Evolutionary conservation across 176 grass and related monocot species (phyloP), one percentile per base, ranked within the genome.

Genomic region (Alloteropsis semialata): DNA sequence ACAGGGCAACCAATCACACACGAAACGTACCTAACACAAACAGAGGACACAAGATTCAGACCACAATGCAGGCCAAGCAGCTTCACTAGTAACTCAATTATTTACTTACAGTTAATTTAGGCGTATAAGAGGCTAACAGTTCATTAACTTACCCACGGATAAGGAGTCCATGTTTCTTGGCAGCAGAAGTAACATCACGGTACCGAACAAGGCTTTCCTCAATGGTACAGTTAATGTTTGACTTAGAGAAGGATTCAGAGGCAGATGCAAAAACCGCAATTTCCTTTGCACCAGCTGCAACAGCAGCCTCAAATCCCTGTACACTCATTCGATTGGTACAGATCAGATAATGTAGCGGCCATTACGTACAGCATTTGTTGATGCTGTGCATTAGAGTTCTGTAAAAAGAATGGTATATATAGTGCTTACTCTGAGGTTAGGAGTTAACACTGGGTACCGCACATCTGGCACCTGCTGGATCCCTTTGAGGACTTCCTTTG

Each of bases 201-300:
- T 88, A 98, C 51, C 96, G 92, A 22, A 29, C 77, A 79, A 98
- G 89, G 60, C 96, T 98, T 65, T 91, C 92, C 74, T 95, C 84
- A 64, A 95, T 85, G 45, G 82, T 93, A 68, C 96, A 98, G 59
- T 95, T 98, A 66, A 98, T 84, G 79, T 98, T 98, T 0, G 92
- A 88, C 84, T 62, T 91, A 65, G 96, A 95, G 83, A 98, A 98
- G 74, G 90, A 89, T 76, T 98, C 92, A 10, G 96, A 98, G 61
- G 91, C 96, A 32, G 96, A 92, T 75, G 92, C 92, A 72, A 98
- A 98, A 29, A 98, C 75, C 10, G 90, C 96, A 68, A 95, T 69
- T 90, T 93, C 92, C 81, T 90, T 95, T 83, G 92, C 92, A 69
- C 92, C 92, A 77, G 96, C 87, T 82, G 84, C 87, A 69, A 93